These are phyloP conservation scores for Daldinia loculata DNA, from an alignment of 495 filamentous ascomycete genomes.

Conservation along the genomic window DNA sequence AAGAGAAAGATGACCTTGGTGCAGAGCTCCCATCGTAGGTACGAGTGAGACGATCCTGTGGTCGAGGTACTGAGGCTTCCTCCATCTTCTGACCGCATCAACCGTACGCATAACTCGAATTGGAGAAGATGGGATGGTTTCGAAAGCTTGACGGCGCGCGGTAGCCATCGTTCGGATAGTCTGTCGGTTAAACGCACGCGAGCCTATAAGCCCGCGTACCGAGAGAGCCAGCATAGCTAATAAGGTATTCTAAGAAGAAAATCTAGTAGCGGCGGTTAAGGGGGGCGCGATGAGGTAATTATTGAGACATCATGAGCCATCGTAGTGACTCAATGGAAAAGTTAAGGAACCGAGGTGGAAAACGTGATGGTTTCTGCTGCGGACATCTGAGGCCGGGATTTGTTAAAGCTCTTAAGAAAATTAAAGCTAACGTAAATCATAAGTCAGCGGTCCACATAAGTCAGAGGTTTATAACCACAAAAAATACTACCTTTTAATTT, in stretches of 20 bases:
- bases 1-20: slow-evolving; percentile 87
- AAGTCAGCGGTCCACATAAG: too few species aligned
- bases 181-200: slow-evolving; percentile 40
- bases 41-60: slow-evolving; percentile 84
- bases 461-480: too few species aligned
- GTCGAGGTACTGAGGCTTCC: slow-evolving; percentile 70
- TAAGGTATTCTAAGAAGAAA: slow-evolving; percentile 15
- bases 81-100: slow-evolving; percentile 73
- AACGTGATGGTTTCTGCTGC: slow-evolving; percentile 60
- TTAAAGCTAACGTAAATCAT: too few species aligned
- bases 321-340: slow-evolving; percentile 36
- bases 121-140: slow-evolving; percentile 60
- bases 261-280: slow-evolving; percentile 10
- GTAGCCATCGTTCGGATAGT: slow-evolving; percentile 49
- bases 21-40: slow-evolving; percentile 96
- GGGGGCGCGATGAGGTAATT: slow-evolving; percentile 38
- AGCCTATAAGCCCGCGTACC: slow-evolving; percentile 36
- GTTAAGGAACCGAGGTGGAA: slow-evolving; percentile 15
- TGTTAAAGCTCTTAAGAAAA: slow-evolving; percentile 11
- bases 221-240: slow-evolving; percentile 44
- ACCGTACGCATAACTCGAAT: slow-evolving; percentile 82
- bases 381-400: slow-evolving; percentile 54
- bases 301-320: slow-evolving; percentile 41
- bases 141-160: slow-evolving; percentile 29
- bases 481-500: too few species aligned